Evolutionary conservation across 805 yeast species (phyloP), one percentile per base, ranked within the genome.

Genomic region (Candida anglica): DNA sequence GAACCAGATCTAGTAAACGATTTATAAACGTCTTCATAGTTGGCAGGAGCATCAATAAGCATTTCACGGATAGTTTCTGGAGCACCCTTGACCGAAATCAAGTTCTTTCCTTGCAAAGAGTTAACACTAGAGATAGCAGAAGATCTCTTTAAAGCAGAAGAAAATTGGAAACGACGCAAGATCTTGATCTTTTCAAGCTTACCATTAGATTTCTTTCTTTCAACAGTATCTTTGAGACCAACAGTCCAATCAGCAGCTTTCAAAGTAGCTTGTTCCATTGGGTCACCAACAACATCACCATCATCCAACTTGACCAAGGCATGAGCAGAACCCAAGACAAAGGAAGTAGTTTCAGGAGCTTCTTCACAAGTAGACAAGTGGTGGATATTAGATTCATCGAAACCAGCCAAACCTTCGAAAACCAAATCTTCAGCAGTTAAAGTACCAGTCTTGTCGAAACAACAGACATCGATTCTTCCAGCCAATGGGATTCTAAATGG

Each of bases 361-460:
- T 80, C 83, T 5, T 66, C 67, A 34, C 72, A 63, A 14, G 71
- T 69, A 16, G 72, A 58, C 40, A 86, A 69, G 35, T 72, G 75
- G 48, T 75, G 72, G 32, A 75, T 67, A 48, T 79, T 75, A 15
- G 60, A 64, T 1, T 55, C 46, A 21, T 70, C 60, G 45, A 87
- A 73, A 6, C 96, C 96, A 32, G 97, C 97, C 46, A 91, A 71
- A 49, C 98, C 98, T 69, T 93, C 98, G 52, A 93, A 93, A 15
- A 84, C 89, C 46, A 93, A 73, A 56, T 93, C 97, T 61, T 93
- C 98, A 40, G 94, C 97, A 21, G 98, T 93, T 50, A 93, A 75
- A 33, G 98, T 93, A 61, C 98, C 98, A 32, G 98, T 93, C 56
- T 93, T 93, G 64, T 93, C 98, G 50, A 93, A 93, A 69, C 98